Evolutionary conservation across 805 yeast species (phyloP).

Genomic region (Yarrowia bubula): DNA sequence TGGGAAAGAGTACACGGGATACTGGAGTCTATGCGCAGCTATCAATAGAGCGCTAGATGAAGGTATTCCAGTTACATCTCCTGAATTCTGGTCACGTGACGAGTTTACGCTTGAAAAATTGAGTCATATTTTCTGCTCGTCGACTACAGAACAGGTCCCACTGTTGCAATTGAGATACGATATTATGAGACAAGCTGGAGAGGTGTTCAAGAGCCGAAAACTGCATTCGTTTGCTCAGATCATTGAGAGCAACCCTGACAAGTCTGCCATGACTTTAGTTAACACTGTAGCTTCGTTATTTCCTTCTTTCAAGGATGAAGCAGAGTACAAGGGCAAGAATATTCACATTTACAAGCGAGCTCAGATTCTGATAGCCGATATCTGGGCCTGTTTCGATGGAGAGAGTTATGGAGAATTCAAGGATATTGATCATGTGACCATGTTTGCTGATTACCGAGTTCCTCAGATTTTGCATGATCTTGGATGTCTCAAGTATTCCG

Average conservation of each 20-base stretch:
- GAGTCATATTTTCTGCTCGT: slow-evolving; percentile 39
- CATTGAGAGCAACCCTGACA: slow-evolving; percentile 29
- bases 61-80: slow-evolving; percentile 42
- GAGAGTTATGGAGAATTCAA: slow-evolving; percentile 40
- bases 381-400: slow-evolving; percentile 48
- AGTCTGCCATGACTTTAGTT: slow-evolving; percentile 41
- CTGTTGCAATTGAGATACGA: slow-evolving; percentile 39
- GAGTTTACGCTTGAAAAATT: slow-evolving; percentile 36
- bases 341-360: slow-evolving; percentile 44
- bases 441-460: slow-evolving; percentile 50
- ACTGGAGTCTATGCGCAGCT: slow-evolving; percentile 47
- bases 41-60: slow-evolving; percentile 44
- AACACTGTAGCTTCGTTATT: slow-evolving; percentile 36
- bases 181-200: slow-evolving; percentile 43
- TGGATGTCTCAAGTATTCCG: slow-evolving; percentile 42
- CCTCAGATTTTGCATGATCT: slow-evolving; percentile 45
- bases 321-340: slow-evolving; percentile 35
- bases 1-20: slow-evolving; percentile 43
- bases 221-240: slow-evolving; percentile 33
- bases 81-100: slow-evolving; percentile 39
- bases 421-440: slow-evolving; percentile 44
- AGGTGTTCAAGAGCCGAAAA: background rate
- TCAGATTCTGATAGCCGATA: slow-evolving; percentile 45
- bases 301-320: slow-evolving; percentile 41
- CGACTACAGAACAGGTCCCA: slow-evolving; percentile 40